A percentile compares a stretch with the other conserved stretches of the same genome.
phyloP scores from a whole-genome alignment of 2,329 filamentous ascomycete genomes.

The Neopestalotiopsis sp. region DNA sequence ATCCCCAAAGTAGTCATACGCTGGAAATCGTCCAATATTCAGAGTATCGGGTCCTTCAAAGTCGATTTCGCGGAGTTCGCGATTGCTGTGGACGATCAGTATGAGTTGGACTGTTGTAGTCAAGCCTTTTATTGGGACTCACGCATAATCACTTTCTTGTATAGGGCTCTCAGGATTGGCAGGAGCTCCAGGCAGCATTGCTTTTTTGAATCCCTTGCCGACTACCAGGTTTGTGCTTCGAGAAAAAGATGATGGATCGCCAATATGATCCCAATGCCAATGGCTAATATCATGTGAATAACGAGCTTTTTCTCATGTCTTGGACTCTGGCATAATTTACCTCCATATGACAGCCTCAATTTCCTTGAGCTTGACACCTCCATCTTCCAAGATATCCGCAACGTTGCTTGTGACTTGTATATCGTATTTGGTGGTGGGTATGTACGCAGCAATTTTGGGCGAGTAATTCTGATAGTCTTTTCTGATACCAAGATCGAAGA shows the following conservation, averaged over 20 bases:
- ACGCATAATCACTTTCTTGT: conserved; percentile 24
- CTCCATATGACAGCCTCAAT: conserved; percentile 43
- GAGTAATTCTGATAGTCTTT: conserved; percentile 20
- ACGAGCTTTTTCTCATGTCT: not conserved
- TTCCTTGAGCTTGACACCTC: conserved; percentile 20
- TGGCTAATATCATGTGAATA: conserved; percentile 32
- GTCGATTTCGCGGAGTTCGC: conserved; percentile 31
- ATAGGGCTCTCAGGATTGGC: conserved; percentile 21
- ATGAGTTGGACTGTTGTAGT: not conserved
- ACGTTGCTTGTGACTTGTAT: conserved; percentile 27
- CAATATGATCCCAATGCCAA: conserved; percentile 54
- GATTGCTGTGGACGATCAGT: conserved; percentile 42
- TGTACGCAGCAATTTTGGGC: not conserved
- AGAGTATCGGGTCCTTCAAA: conserved; percentile 26
- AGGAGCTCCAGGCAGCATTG: conserved; percentile 27
- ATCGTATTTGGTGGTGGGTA: conserved; percentile 1
- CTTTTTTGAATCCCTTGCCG: conserved; percentile 33
- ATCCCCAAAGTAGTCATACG: conserved; percentile 48
- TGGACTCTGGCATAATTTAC: not conserved
- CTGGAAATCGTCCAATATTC: conserved; percentile 31
- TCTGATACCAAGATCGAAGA: conserved; percentile 22
- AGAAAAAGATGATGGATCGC: conserved; percentile 51
- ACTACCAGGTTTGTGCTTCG: conserved; percentile 48
- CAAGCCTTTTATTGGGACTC: conserved; percentile 25
- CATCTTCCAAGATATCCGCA: conserved; percentile 27